Base-by-base conservation (phyloP, 129 eudicot species). In the Heracleum sosnowskyi region DNA sequence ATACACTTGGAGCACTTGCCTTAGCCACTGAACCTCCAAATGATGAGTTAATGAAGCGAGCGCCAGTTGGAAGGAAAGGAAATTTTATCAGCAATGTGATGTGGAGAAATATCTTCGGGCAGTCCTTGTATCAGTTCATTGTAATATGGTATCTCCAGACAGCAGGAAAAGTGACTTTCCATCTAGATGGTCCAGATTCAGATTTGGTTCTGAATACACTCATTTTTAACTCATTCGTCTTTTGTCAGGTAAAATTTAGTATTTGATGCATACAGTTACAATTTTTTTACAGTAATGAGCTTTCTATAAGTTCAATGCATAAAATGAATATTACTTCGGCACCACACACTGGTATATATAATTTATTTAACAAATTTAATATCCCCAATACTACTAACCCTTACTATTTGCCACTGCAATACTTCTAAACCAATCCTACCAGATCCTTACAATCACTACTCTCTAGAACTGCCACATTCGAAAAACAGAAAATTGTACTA, bases 91-190 rank as follows among this genome's bases (percentile, higher is more conserved):
- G 91, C 82, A 93, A 91, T 76, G 91, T 93, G 31, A 93, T 93
- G 98, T 93, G 98, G 98, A 89, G 98, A 86, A 93, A 93, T 71
- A 93, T 93, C 45, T 71, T 89, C 51, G 98, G 98, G 18, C 98
- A 93, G 70, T 89, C 98, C 6, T 63, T 87, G 7, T 93, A 91
- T 80, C 98, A 93, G 77, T 91, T 93, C 80, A 78, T 91, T 18
- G 83, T 93, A 42, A 89, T 93, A 41, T 93, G 98, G 98, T 89
- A 78, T 81, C 93, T 93, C 78, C 98, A 91, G 77, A 86, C 96
- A 7, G 42, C 83, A 33, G 98, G 98, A 69, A 93, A 82, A 73
- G 46, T 79, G 8, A 80, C 79, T 20, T 93, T 93, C 75, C 84
- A 80, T 66, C 97, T 91, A 69, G 76, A 81, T 77, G 89, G 86